Percentiles rank a stretch among this genome's conserved stretches.
These are phyloP conservation scores for Mucor ambiguus DNA, from an alignment of 371 early-diverging fungal genomes.

Conservation along the genomic window DNA sequence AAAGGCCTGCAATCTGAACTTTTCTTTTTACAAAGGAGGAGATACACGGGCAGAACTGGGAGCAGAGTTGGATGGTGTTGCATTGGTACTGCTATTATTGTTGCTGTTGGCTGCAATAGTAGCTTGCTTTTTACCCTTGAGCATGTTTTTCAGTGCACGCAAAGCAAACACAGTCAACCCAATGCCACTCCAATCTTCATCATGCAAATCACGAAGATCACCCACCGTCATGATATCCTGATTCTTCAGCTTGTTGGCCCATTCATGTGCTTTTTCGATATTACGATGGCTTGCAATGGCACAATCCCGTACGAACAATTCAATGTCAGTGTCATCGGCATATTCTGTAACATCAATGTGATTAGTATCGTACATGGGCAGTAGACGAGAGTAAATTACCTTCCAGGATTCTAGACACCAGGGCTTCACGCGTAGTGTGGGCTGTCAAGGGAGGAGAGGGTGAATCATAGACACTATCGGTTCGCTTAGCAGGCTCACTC, in stretches of 20 bases:
- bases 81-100: background rate
- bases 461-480: conserved; percentile 14
- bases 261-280: conserved; percentile 74
- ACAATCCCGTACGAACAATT: conserved; percentile 70
- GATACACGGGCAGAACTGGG: conserved; percentile 24
- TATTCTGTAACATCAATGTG: conserved; percentile 43
- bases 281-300: conserved; percentile 69
- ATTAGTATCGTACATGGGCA: background rate
- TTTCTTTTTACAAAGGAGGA: conserved; percentile 18
- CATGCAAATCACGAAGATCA: conserved; percentile 73
- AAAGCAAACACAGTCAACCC: conserved; percentile 87
- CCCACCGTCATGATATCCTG: conserved; percentile 86
- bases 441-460: conserved; percentile 20
- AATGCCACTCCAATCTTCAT: conserved; percentile 77
- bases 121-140: conserved; percentile 56
- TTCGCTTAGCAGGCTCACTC: conserved; percentile 9
- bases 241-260: conserved; percentile 68
- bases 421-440: conserved; percentile 37
- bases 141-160: conserved; percentile 82
- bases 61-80: conserved; percentile 6
- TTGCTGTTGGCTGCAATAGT: background rate
- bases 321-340: conserved; percentile 63
- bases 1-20: conserved; percentile 21
- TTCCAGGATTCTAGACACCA: conserved; percentile 47
- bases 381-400: conserved; percentile 20